Percentiles rank a stretch among this genome's conserved stretches.
Evolutionary conservation across 352 stramenopile species (phyloP).

Genomic region (Blastocystis sp.): DNA sequence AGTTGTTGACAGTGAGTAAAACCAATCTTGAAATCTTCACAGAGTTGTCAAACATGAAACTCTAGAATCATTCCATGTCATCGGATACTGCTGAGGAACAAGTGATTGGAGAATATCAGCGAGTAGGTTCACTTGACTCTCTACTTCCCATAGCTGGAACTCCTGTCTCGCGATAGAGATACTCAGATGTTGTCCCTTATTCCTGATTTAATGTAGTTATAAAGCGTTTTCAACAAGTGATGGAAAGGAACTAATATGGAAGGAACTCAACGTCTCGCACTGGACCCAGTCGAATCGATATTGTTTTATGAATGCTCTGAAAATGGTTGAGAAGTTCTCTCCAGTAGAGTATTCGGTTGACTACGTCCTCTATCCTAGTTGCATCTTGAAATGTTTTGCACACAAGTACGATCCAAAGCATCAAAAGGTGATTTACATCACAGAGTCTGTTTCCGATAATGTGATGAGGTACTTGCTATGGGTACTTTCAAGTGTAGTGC

Average conservation of each 20-base stretch:
- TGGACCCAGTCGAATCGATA: constrained; percentile 22
- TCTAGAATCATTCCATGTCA: constrained; percentile 8
- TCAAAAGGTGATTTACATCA: constrained; percentile 42
- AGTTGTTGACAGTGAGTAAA: neutral
- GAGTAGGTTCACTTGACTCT: neutral
- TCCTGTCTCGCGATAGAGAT: neutral
- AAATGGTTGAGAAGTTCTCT: neutral
- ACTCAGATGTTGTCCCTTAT: neutral
- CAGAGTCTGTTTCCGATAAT: neutral
- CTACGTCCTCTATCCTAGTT: neutral
- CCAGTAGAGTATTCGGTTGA: neutral
- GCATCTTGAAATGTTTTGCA: constrained; percentile 29
- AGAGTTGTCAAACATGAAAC: neutral
- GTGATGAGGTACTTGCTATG: neutral
- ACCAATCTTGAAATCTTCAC: neutral
- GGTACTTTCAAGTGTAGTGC: neutral
- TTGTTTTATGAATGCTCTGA: constrained; percentile 14
- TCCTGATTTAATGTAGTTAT: neutral
- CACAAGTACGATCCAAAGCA: neutral
- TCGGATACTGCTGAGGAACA: constrained; percentile 2
- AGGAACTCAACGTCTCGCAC: neutral
- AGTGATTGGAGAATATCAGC: neutral
- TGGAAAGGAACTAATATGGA: constrained; percentile 48
- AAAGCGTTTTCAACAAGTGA: constrained; percentile 27
- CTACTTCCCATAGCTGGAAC: neutral